Base-by-base conservation (phyloP, 2,329 filamentous ascomycete genomes). In the Epichloe hybrida region DNA sequence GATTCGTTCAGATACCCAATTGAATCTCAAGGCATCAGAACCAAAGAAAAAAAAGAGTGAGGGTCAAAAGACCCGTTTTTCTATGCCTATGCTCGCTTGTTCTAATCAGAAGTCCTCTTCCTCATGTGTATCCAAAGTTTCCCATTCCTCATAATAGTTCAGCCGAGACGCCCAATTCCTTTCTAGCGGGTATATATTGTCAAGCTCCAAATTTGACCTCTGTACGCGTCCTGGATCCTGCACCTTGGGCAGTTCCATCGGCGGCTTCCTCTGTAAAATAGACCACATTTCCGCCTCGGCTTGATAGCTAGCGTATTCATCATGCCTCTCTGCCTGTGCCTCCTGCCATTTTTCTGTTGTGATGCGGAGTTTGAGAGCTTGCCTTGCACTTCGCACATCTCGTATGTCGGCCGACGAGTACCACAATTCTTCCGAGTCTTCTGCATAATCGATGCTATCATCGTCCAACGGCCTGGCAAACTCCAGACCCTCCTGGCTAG, bases 251-350 rank as follows among this genome's bases (percentile, higher is more conserved):
- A 66, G 41, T 27, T 63, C 63, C 52, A 59, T 59, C 0, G 67
- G 69, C 2, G 70, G 69, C 35, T 62, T 59, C 57, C 61, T 64
- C 40, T 67, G 66, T 20, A 77, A 53, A 15, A 75, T 52, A 9
- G 61, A 57, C 75, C 75, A 77, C 63, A 78, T 62, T 44, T 65
- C 59, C 27, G 57, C 53, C 56, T 77, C 75, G 35, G 72, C 72
- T 23, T 62, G 56, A 42, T 64, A 64, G 49, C 67, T 70, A 2
- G 62, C 65, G 39, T 63, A 62, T 15, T 62, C 61, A 53, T 78
- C 75, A 13, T 63, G 53, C 3, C 61, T 57, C 27, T 75, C 71
- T 0, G 74, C 73, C 38, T 70, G 64, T 12, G 58, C 62, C 54
- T 77, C 74, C 42, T 72, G 69, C 11, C 60, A 58, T 39, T 66